Percentiles rank a stretch among this genome's conserved stretches.
These are phyloP conservation scores for Lithospermum erythrorhizon DNA, from an alignment of 257 asterid genomes.

Conservation along the genomic window DNA sequence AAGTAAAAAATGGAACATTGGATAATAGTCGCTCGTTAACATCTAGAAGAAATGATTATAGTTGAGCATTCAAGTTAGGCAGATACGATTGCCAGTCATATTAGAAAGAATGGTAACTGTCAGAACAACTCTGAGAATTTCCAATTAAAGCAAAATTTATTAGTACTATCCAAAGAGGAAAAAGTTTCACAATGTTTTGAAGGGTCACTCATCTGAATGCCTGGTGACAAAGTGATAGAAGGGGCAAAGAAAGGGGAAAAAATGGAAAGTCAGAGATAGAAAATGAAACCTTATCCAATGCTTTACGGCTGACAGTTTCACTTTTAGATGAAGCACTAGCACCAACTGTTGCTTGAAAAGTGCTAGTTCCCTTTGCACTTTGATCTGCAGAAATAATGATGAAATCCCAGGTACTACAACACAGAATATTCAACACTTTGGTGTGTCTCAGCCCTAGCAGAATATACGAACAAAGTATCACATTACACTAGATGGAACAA, in stretches of 20 bases:
- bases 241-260: conserved; percentile 3
- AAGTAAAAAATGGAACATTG: too few relatives aligned
- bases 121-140: too few relatives aligned
- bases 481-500: background rate
- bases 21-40: too few relatives aligned
- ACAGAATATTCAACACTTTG: conserved; percentile 24
- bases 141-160: too few relatives aligned
- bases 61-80: too few relatives aligned
- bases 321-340: conserved; percentile 30
- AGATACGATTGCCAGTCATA: too few relatives aligned
- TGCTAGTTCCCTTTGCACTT: conserved; percentile 28
- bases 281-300: conserved; percentile 74
- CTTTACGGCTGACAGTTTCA: conserved; percentile 86
- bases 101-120: too few relatives aligned
- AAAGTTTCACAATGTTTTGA: too few relatives aligned
- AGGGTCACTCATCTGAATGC: too few relatives aligned
- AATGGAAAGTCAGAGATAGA: conserved; percentile 7
- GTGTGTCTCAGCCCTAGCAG: conserved; percentile 37
- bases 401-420: conserved; percentile 23
- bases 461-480: background rate
- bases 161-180: too few relatives aligned
- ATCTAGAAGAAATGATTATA: too few relatives aligned
- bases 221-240: background rate
- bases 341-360: conserved; percentile 28
- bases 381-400: conserved; percentile 25